Percentiles rank a stretch among this genome's conserved stretches.
These are phyloP conservation scores for Incumbomyces delicatus DNA, from an alignment of 2,329 filamentous ascomycete genomes.

Conservation along the genomic window DNA sequence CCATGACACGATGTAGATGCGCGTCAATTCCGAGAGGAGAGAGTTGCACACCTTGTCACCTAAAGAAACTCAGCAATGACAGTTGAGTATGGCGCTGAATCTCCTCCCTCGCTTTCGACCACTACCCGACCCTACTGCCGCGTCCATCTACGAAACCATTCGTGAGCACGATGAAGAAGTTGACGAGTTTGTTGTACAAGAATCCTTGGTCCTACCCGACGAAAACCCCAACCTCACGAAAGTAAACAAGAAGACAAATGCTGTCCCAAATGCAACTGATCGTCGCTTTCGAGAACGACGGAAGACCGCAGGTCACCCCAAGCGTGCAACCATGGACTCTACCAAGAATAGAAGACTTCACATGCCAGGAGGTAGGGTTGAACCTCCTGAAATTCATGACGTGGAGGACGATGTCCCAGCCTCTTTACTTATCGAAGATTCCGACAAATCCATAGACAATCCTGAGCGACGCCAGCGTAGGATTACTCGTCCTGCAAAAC, in stretches of 20 bases:
- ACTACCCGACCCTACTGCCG: constrained; percentile 32
- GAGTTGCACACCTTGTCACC: too few species aligned
- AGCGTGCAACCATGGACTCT: constrained; percentile 1
- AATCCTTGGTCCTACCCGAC: constrained; percentile 36
- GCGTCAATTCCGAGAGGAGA: too few species aligned
- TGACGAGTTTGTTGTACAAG: constrained; percentile 36
- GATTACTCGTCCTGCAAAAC: constrained; percentile 4
- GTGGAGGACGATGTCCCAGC: constrained; percentile 55
- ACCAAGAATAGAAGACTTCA: constrained; percentile 12
- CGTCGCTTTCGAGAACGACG: background rate
- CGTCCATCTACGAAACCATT: constrained; percentile 39
- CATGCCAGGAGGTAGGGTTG: background rate
- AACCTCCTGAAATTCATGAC: constrained; percentile 37
- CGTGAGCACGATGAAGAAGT: constrained; percentile 37
- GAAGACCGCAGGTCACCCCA: background rate
- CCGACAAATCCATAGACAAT: constrained; percentile 26
- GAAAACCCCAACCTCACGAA: background rate
- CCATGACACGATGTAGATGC: too few species aligned
- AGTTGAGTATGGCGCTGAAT: constrained; percentile 33
- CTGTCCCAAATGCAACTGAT: background rate
- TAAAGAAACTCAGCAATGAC: too few species aligned
- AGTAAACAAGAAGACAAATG: background rate
- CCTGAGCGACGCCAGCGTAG: background rate
- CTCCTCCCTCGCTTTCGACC: constrained; percentile 30
- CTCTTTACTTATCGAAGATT: constrained; percentile 51